Evolutionary conservation across 2,329 filamentous ascomycete species (phyloP).

Genomic region (Incumbomyces delicatus): DNA sequence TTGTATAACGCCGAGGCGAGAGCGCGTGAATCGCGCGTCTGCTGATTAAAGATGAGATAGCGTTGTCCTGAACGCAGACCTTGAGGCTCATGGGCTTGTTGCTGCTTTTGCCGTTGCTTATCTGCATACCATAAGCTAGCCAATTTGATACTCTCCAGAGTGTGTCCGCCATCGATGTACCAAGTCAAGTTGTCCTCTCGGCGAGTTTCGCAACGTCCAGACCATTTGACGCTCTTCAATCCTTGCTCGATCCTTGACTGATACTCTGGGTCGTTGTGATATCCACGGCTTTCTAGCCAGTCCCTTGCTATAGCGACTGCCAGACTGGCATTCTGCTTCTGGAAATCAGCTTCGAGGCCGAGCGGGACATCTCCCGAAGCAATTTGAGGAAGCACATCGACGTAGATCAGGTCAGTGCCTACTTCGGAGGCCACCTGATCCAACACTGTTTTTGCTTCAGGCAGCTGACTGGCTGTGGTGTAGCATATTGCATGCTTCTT

Average conservation of each 20-base stretch:
- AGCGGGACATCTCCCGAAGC: slow-evolving; percentile 40
- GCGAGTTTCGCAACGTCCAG: slow-evolving; percentile 68
- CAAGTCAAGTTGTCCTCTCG: slow-evolving; percentile 52
- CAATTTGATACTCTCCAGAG: slow-evolving; percentile 67
- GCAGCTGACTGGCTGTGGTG: slow-evolving; percentile 45
- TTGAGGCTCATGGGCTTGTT: background rate
- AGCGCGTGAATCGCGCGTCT: slow-evolving; percentile 64
- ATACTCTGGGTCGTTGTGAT: slow-evolving; percentile 12
- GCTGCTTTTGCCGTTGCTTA: slow-evolving; percentile 26
- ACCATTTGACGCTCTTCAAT: slow-evolving; percentile 56
- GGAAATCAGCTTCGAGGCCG: slow-evolving; percentile 53
- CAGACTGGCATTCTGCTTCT: slow-evolving; percentile 53
- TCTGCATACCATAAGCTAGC: slow-evolving; percentile 67
- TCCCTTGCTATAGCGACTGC: slow-evolving; percentile 42
- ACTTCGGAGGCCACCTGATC: slow-evolving; percentile 45
- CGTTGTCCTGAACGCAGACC: slow-evolving; percentile 30
- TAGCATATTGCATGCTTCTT: slow-evolving; percentile 57
- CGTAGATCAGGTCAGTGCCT: slow-evolving; percentile 34
- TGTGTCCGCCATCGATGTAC: slow-evolving; percentile 84
- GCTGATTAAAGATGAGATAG: slow-evolving; percentile 83
- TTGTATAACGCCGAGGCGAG: slow-evolving; percentile 55
- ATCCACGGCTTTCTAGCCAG: slow-evolving; percentile 30
- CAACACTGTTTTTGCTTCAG: slow-evolving; percentile 46
- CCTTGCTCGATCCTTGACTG: slow-evolving; percentile 35
- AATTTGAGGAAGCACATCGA: slow-evolving; percentile 38